Evolutionary conservation across 345 rosid species (phyloP).

Genomic region (Euphorbia tirucalli): DNA sequence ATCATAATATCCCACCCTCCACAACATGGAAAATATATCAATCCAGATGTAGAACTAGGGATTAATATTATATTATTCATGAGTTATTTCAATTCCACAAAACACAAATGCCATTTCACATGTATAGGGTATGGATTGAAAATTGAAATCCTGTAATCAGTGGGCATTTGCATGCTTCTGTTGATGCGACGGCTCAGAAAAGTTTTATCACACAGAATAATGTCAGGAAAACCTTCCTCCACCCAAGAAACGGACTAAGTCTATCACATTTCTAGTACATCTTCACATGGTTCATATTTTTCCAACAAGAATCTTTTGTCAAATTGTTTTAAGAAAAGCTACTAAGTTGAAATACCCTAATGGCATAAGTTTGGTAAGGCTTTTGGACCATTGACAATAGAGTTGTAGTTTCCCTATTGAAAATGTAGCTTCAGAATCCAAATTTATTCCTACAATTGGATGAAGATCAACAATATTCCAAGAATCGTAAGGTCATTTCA

Average conservation of each 20-base stretch:
- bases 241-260: too few relatives aligned
- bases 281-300: neutral
- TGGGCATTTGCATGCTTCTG: too few relatives aligned
- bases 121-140: too few relatives aligned
- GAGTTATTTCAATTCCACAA: neutral
- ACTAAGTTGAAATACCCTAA: neutral
- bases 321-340: neutral
- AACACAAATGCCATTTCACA: too few relatives aligned
- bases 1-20: neutral
- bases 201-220: neutral
- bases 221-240: too few relatives aligned
- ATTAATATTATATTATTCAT: too few relatives aligned
- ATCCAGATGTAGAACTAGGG: too few relatives aligned
- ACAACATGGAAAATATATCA: neutral
- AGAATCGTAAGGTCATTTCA: neutral
- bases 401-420: neutral
- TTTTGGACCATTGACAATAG: neutral
- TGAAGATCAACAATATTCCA: neutral
- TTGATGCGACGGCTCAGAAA: neutral
- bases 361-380: neutral
- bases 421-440: neutral
- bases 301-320: neutral
- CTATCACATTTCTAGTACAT: too few relatives aligned
- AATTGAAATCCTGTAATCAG: too few relatives aligned
- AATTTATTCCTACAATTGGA: neutral